Evolutionary conservation across 371 early-diverging fungal genomes (phyloP), one percentile per base, ranked within the genome.

Genomic region (Parasitella parasitica): DNA sequence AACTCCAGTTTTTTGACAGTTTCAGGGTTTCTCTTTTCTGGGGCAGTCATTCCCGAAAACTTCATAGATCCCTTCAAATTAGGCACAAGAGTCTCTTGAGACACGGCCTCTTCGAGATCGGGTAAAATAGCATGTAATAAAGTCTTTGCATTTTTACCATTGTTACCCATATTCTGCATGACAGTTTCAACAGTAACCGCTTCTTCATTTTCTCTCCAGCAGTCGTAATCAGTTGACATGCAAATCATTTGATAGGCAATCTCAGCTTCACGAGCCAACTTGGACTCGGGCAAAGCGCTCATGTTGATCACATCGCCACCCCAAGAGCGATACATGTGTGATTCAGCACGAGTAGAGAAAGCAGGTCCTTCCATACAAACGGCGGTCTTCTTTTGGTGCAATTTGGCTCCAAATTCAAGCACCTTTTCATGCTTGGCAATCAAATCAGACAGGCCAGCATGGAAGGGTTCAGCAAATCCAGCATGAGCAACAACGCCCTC

Each of bases 161-260:
- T 98, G 66, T 86, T 87, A 60, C 81, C 85, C 89, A 97, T 86
- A 74, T 91, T 96, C 39, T 84, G 84, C 82, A 98, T 90, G 36
- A 98, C 99, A 26, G 90, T 89, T 64, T 94, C 93, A 13, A 97
- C 96, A 13, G 91, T 91, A 36, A 98, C 98, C 6, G 89, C 85
- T 67, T 91, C 97, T 75, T 95, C 97, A 20, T 88, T 82, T 54
- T 83, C 90, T 70, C 91, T 88, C 99, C 99, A 98, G 81, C 96
- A 95, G 72, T 98, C 99, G 66, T 97, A 98, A 79, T 98, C 99
- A 39, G 99, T 98, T n/a, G 94, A 87, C 99, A 98, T 98, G 84
- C 97, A 97, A 15, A 98, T 85, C 91, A 97, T 92, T 67, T 94
- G 94, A 71, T 98, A 98, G 12, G 94, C 94, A 56, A 98, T 94